A percentile compares a stretch with the other conserved stretches of the same genome.
Conservation (phyloP, 768 basidiomycete genomes). For the Scleroderma bovista region DNA sequence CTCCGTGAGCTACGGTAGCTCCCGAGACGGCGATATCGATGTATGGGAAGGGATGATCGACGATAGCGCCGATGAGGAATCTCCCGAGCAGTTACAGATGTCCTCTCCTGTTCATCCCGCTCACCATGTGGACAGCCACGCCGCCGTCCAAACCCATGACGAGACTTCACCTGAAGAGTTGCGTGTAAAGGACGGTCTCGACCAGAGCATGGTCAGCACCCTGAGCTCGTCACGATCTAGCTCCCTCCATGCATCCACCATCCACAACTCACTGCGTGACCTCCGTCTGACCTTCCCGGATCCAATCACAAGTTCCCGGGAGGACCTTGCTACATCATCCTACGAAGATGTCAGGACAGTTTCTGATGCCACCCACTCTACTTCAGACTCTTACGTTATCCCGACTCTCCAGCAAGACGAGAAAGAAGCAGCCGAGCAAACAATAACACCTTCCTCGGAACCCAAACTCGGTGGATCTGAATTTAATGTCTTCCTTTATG, state of each 20-base stretch:
- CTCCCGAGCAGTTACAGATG: slow-evolving; percentile 19
- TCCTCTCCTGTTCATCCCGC: slow-evolving; percentile 16
- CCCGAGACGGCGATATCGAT: slow-evolving; percentile 62
- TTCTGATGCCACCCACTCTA: slow-evolving; percentile 26
- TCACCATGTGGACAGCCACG: slow-evolving; percentile 18
- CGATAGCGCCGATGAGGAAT: slow-evolving; percentile 49
- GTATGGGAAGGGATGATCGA: slow-evolving; percentile 77
- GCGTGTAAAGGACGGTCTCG: slow-evolving; percentile 65
- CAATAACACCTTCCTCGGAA: no score
- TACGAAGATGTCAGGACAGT: slow-evolving; percentile 46
- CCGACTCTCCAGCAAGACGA: slow-evolving; percentile 14
- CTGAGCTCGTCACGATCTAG: slow-evolving; percentile 69
- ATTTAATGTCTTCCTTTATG: slow-evolving; percentile 66
- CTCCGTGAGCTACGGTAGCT: slow-evolving; percentile 64
- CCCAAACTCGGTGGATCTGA: slow-evolving; percentile 34
- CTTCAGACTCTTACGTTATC: slow-evolving; percentile 12
- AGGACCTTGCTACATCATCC: slow-evolving; percentile 52
- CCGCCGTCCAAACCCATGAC: slow-evolving; percentile 21
- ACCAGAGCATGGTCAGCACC: slow-evolving; percentile 80
- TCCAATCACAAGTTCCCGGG: slow-evolving; percentile 67
- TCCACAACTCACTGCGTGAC: slow-evolving; percentile 63
- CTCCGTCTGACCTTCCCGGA: slow-evolving; percentile 80
- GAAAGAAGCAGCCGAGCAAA: slow-evolving; percentile 27
- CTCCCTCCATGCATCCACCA: slow-evolving; percentile 47
- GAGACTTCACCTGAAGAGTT: slow-evolving; percentile 53